These are phyloP conservation scores for Phytophthora hibernalis DNA, from an alignment of 352 stramenopile genomes.

Conservation along the genomic window DNA sequence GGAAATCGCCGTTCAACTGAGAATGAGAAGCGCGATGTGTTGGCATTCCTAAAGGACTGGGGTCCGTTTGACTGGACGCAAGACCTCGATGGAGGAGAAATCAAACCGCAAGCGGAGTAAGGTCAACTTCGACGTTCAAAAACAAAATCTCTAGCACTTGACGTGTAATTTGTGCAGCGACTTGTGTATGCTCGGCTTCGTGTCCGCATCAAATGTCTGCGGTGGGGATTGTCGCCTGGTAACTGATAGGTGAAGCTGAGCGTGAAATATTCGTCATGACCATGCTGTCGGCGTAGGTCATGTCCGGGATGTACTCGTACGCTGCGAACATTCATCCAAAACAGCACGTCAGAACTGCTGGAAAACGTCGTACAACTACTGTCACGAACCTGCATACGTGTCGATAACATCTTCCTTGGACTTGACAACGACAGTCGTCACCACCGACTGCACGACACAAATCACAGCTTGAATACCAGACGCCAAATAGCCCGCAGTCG, in stretches of 20 bases:
- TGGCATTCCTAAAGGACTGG: slow-evolving; percentile 74
- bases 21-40: slow-evolving; percentile 66
- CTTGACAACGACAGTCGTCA: slow-evolving; percentile 72
- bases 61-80: slow-evolving; percentile 79
- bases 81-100: slow-evolving; percentile 70
- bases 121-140: not conserved
- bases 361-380: not conserved
- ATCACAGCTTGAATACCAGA: slow-evolving; percentile 60
- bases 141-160: slow-evolving; percentile 13
- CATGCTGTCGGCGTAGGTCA: slow-evolving; percentile 48
- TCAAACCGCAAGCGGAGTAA: slow-evolving; percentile 26
- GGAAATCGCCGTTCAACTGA: slow-evolving; percentile 50
- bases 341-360: not conserved
- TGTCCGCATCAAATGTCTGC: slow-evolving; percentile 60
- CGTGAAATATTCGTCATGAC: slow-evolving; percentile 49
- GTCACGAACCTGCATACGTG: slow-evolving; percentile 74
- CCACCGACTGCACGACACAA: slow-evolving; percentile 63
- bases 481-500: slow-evolving; percentile 53
- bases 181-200: too few species aligned
- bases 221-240: slow-evolving; percentile 64
- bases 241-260: slow-evolving; percentile 58
- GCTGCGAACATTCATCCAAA: slow-evolving; percentile 35
- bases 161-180: slow-evolving; percentile 21
- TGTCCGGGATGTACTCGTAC: slow-evolving; percentile 87
- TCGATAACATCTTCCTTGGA: slow-evolving; percentile 88